These are phyloP conservation scores for Hydrangea macrophylla DNA, from an alignment of 148 eudicot genomes.

Conservation along the genomic window DNA sequence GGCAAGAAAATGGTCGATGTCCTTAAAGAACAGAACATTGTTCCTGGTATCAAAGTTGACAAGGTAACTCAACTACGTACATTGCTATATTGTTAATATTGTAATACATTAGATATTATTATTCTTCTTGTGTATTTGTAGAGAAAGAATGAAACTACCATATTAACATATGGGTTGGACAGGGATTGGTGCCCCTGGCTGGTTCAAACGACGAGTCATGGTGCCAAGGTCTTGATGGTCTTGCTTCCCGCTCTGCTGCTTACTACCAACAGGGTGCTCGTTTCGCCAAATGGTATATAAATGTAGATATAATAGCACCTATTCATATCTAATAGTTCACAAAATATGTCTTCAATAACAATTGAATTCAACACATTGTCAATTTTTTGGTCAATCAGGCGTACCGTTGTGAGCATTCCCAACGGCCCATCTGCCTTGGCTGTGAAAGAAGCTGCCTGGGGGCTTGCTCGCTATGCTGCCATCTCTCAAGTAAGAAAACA, in stretches of 20 bases:
- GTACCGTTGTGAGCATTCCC: constrained; percentile 99
- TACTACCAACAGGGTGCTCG: constrained; percentile 97
- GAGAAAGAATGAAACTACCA: not conserved
- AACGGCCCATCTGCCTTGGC: constrained; percentile 92
- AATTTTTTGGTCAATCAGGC: constrained; percentile 43
- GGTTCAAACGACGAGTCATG: constrained; percentile 88
- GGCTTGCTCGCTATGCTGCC: constrained; percentile 92
- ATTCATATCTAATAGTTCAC: no score
- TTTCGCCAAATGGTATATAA: constrained; percentile 94
- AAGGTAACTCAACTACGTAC: constrained; percentile 64
- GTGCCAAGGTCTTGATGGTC: constrained; percentile 98
- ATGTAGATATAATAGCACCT: not conserved
- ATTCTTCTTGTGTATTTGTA: no score
- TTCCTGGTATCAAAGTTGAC: constrained; percentile 91
- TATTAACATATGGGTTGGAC: constrained; percentile 13
- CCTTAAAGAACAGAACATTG: constrained; percentile 64
- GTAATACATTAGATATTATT: no score
- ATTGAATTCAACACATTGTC: not conserved
- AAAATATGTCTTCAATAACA: not conserved
- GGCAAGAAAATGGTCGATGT: constrained; percentile 88
- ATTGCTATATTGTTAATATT: no score
- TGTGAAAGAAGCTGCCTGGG: constrained; percentile 96
- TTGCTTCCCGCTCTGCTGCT: constrained; percentile 89
- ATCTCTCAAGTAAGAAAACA: constrained; percentile 62
- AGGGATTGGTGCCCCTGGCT: constrained; percentile 90